Evolutionary conservation across 108 stramenopile genomes (phyloP).

Genomic region (Skeletonema menzelii): DNA sequence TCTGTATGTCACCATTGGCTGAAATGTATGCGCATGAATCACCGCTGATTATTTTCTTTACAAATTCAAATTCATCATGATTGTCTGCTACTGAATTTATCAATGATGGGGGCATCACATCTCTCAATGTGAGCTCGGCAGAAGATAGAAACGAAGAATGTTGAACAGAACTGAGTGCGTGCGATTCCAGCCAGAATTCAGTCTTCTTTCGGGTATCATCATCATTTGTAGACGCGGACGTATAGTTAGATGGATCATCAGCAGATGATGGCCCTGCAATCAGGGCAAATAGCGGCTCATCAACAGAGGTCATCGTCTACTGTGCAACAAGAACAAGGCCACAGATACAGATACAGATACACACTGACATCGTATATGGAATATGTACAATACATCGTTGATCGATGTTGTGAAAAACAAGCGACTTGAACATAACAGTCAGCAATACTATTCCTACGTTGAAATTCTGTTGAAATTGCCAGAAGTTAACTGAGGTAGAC

Average conservation of each 20-base stretch:
- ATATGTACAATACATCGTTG: too few relatives aligned
- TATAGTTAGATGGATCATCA: neutral
- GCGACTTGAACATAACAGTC: too few relatives aligned
- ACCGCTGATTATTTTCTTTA: slow-evolving; percentile 5
- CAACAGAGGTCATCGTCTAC: neutral
- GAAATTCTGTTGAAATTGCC: too few relatives aligned
- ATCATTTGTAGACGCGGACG: neutral
- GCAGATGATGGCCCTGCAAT: neutral
- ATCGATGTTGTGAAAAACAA: too few relatives aligned
- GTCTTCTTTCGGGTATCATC: neutral
- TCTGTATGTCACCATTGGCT: slow-evolving; percentile 13
- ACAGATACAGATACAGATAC: too few relatives aligned
- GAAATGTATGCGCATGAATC: slow-evolving; percentile 12
- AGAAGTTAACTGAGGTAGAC: too few relatives aligned
- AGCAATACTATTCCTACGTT: neutral
- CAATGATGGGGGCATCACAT: slow-evolving; percentile 8
- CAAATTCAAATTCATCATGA: neutral
- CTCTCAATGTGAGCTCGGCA: neutral
- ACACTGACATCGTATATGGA: too few relatives aligned
- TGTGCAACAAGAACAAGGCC: too few relatives aligned
- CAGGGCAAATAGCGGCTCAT: neutral
- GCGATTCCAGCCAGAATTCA: slow-evolving; percentile 20
- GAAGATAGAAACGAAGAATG: slow-evolving; percentile 6
- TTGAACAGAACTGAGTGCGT: slow-evolving; percentile 13
- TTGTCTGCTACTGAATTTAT: neutral